Evolutionary conservation across 2,329 filamentous ascomycete species (phyloP), one percentile per base, ranked within the genome.

Genomic region (Dothistroma pini): DNA sequence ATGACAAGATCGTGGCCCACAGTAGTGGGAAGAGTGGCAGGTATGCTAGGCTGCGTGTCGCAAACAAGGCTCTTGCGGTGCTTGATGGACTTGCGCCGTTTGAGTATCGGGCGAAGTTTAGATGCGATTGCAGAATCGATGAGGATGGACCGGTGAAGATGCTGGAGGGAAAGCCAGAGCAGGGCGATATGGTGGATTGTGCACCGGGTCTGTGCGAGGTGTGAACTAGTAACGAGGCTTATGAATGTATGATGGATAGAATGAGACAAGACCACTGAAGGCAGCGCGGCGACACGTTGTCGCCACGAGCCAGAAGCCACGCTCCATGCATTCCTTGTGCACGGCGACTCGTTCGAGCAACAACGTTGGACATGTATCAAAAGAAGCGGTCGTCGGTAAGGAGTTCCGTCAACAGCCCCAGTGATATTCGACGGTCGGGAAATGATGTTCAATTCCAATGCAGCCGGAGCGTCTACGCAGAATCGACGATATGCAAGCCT

Each of bases 1-100:
- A 97, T 71, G 83, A 86, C 12, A 74, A 81, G 48, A 83, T 92
- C 10, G 75, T 90, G 84, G 86, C 80, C 86, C 64, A 84, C 81
- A 0, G 78, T 80, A 38, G 84, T 84, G 0, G 84, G 81, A 66
- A 91, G 86, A 68, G 63, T 55, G 83, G 84, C 0, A 81, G 89
- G 52, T 89, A 92, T 75, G 91, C 90, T 0, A 93, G 92, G 75
- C 75, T 89, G 4, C 80, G 80, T 12, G 88, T 84, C 0, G 87
- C 88, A 12, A 83, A 86, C 66, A 77, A 78, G 63, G 87, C 86
- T 1, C 66, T 89, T 55, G 73, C 76, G 65, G 71, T 61, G 59
- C 66, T 87, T 54, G 77, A 83, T 29, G 81, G 80, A 0, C 63
- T 87, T 63, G 74, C 76, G 22, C 74, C 79, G 7, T 79, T 79